Conservation (phyloP, 352 stramenopile species). For the Phytopythium montanum region DNA sequence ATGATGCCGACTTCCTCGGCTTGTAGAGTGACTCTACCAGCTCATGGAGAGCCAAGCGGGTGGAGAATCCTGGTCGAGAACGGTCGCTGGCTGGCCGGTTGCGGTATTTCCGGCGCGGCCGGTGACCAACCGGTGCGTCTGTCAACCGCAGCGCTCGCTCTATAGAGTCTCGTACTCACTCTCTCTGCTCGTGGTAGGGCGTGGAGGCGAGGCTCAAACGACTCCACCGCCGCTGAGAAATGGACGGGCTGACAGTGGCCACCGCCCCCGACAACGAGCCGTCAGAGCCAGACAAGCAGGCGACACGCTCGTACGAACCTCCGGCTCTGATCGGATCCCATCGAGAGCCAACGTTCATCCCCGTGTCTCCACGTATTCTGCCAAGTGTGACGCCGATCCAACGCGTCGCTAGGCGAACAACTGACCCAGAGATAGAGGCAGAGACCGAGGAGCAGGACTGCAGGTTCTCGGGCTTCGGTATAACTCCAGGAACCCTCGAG, state of each 20-base stretch:
- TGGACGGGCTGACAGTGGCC: background rate
- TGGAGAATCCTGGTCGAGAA: background rate
- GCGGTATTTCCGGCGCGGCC: background rate
- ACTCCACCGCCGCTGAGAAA: background rate
- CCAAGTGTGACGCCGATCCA: constrained; percentile 1
- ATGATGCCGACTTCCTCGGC: too few relatives aligned
- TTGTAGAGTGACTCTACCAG: too few relatives aligned
- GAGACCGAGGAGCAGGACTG: constrained; percentile 6
- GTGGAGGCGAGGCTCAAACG: too few relatives aligned
- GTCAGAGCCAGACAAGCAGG: background rate
- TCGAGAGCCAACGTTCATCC: background rate
- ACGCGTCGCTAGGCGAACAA: background rate
- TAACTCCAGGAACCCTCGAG: constrained; percentile 19
- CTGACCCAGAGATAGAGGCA: background rate
- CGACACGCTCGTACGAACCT: background rate
- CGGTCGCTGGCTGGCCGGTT: background rate
- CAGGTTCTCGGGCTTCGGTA: constrained; percentile 17
- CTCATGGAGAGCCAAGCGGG: too few relatives aligned
- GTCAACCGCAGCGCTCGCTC: background rate
- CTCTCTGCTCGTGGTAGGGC: too few relatives aligned
- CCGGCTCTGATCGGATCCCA: background rate
- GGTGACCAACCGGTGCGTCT: background rate
- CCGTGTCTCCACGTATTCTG: background rate
- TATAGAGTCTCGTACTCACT: too few relatives aligned
- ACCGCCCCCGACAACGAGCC: background rate